Percentiles rank a stretch among this genome's conserved stretches.
Evolutionary conservation across 2,329 filamentous ascomycete genomes (phyloP).

Genomic region (Annulohypoxylon truncatum): DNA sequence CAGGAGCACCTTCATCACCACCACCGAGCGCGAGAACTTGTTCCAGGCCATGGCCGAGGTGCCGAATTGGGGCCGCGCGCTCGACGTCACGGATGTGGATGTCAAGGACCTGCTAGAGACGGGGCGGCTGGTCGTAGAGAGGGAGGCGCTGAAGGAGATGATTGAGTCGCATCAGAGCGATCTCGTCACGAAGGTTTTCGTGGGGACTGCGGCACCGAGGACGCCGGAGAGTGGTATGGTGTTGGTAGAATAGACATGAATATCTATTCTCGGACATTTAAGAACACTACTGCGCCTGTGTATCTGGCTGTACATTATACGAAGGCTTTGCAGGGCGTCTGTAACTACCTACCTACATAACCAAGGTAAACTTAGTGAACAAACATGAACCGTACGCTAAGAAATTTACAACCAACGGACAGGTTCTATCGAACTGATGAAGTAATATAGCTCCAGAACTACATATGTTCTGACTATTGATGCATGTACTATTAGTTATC

Average conservation of each 20-base stretch:
- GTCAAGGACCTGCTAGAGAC: slow-evolving; percentile 94
- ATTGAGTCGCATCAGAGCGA: slow-evolving; percentile 79
- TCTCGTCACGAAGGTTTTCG: slow-evolving; percentile 61
- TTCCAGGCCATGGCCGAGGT: slow-evolving; percentile 73
- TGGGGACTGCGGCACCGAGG: slow-evolving; percentile 53
- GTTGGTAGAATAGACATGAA: slow-evolving; percentile 45
- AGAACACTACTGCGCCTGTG: neutral
- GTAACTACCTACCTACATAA: neutral
- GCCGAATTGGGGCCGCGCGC: slow-evolving; percentile 74
- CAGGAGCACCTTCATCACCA: slow-evolving; percentile 80
- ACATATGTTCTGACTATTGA: no score
- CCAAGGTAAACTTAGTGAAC: neutral
- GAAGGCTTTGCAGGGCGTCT: slow-evolving; percentile 6
- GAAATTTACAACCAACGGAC: neutral
- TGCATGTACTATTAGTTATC: no score
- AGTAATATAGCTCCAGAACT: no score
- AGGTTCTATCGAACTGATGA: neutral
- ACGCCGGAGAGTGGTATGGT: slow-evolving; percentile 44
- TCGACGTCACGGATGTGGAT: slow-evolving; percentile 83
- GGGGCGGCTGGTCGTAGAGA: slow-evolving; percentile 87
- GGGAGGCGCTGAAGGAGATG: slow-evolving; percentile 79
- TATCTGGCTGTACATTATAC: slow-evolving; percentile 33
- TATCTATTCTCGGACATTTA: neutral
- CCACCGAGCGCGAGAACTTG: slow-evolving; percentile 68
- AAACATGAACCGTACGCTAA: neutral